Base-by-base conservation (phyloP, 2,329 filamentous ascomycete genomes). In the Xylariaceae sp. region DNA sequence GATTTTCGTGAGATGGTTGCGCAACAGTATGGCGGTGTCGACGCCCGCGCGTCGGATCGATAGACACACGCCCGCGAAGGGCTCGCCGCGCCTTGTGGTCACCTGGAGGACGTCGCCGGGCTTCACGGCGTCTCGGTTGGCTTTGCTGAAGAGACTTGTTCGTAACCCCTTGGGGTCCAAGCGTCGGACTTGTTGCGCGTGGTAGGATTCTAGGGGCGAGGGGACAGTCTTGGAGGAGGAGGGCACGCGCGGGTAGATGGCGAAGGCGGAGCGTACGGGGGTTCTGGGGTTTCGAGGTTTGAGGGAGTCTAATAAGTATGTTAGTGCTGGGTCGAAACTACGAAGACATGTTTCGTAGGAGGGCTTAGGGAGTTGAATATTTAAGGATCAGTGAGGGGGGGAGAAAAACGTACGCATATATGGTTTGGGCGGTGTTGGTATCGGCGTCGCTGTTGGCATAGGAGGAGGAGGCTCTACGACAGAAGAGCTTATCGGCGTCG, bases 81-180 rank as follows among this genome's bases (percentile, higher is more conserved):
- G 91, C 74, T 98, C 94, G 60, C 88, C 90, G 14, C 78, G 73
- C 73, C 88, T 89, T 69, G 91, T 89, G 37, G 91, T 91, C 44
- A 97, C 91, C 68, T 96, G 91, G 31, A 99, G 82, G 63, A 99
- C 91, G 75, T 99, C 95, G 69, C 95, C 95, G 1, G 90, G 85
- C 68, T 89, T 88, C 53, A 89, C 92, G 68, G 87, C 85, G 73
- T 97, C 92, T 28, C 84, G 83, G 76, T 94, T 96, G 50, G 82
- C 76, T 66, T 84, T 85, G 64, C 87, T 85, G 79, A 99, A 97
- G 55, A 99, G 87, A 28, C 86, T 85, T 39, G 87, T 89, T 60
- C 94, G 90, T 49, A 89, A 87, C 46, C 92, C 92, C 1, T 87
- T 92, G 4, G 92, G 92, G 76, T 99, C 95, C 69, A 97, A 89